Evolutionary conservation across 208 protist genomes (phyloP), one percentile per base, ranked within the genome.

Genomic region (Naegleria gruberi): DNA sequence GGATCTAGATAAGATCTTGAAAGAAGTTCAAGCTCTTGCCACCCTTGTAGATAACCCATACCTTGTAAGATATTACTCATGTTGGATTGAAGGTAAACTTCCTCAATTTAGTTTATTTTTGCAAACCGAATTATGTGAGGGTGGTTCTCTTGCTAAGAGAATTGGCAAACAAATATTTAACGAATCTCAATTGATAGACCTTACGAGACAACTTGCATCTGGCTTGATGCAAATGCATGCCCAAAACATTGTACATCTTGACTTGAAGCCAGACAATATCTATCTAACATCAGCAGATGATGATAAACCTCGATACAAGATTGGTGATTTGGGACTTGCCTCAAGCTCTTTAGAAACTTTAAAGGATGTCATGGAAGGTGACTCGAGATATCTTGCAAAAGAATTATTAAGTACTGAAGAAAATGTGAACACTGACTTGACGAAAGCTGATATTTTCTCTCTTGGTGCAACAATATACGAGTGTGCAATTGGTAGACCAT

Each of bases 181-280:
- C 19, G 96, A 96, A 89, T 26, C 10, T 15, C 57, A 92, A 15
- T 81, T 97, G 89, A 90, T 90, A 0, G 91, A 85, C 12, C 89
- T 97, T 81, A 57, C 96, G 4, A 93, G 94, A 87, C 95, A 97
- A 77, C 94, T 96, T 37, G 90, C 91, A 23, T 90, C 90, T 8
- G 96, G 95, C 0, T 91, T 97, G 17, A 92, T 96, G 89, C 92
- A 95, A 82, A 91, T 97, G 82, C 95, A 96, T 84, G 90, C 90
- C 2, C 92, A 93, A 89, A 87, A 93, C 74, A 93, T 97, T n/a
- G 93, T 95, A 37, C 96, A 97, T 92, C 89, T 95, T 41, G 96
- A 97, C 90, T 92, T 97, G 8, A 97, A 97, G 89, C 94, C 95
- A 15, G 94, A 93, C 12, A 96, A 96, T 90, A 94, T 96, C 51